Base-by-base conservation (phyloP, 768 basidiomycete species). In the Trametes villosa region DNA sequence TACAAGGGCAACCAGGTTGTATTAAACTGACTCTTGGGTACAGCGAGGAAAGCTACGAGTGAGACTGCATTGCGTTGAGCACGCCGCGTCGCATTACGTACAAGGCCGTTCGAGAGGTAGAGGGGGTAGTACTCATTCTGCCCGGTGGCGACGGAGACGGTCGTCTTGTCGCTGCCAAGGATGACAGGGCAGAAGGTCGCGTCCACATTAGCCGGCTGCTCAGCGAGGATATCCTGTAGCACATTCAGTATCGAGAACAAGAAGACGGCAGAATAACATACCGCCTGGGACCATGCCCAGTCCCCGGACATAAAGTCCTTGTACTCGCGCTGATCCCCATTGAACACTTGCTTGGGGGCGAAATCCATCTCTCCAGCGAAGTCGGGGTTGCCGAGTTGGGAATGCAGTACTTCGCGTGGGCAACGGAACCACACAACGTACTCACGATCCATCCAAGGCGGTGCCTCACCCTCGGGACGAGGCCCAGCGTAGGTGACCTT, bases 21-120 rank as follows among this genome's bases (percentile, higher is more conserved):
- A 11, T 4, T 9, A 31, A 12, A 54, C 67, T 44, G 50, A 76
- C 74, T 60, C 64, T 76, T 74, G 9, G 73, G 72, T 27, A 76
- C 74, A 1, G 71, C 58, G 1, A 75, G 61, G 55, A 75, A 77
- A 0, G 51, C 65, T 0, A 70, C 29, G 0, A 67, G 24, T 0
- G 55, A 46, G 1, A 72, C 42, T 0, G 63, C 66, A 45, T 67
- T 56, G 4, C 61, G 55, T n/a, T 72, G 72, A 0, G 67, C 71
- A n/a, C 70, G 53, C 0, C 64, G 60, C 0, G 68, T 61, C 42
- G 49, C 47, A 29, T 72, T 73, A 18, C 48, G 41, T 0, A 70
- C 34, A 17, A 64, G 63, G 1, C 74, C 69, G 6, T 66, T 59
- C 2, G 70, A 71, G 1, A 62, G 31, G 38, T 73, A 75, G 1